Percentiles rank a stretch among this genome's conserved stretches.
Conservation (phyloP, 2,329 filamentous ascomycete genomes). For the Neonectria sp. region DNA sequence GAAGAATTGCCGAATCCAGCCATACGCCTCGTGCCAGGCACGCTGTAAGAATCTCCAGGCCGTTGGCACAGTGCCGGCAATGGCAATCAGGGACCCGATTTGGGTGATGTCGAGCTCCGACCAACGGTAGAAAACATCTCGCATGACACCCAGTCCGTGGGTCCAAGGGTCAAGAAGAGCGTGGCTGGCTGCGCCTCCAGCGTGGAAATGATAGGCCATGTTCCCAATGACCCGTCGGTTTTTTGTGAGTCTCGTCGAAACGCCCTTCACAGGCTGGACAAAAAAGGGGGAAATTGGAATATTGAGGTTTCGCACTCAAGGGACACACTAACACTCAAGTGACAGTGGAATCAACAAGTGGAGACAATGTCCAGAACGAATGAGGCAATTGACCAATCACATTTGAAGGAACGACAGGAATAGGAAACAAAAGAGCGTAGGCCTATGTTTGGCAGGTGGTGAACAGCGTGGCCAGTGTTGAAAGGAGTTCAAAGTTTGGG, state of each 20-base stretch:
- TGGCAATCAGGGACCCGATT: constrained; percentile 61
- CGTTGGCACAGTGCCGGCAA: constrained; percentile 58
- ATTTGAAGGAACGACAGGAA: constrained; percentile 40
- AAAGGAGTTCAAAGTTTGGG: constrained; percentile 18
- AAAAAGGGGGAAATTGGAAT: neutral
- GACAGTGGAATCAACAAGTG: neutral
- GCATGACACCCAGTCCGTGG: constrained; percentile 53
- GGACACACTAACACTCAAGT: neutral
- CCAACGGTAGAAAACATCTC: constrained; percentile 57
- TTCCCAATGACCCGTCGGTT: neutral
- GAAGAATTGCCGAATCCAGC: constrained; percentile 60
- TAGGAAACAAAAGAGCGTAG: constrained; percentile 20
- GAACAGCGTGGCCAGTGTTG: constrained; percentile 10
- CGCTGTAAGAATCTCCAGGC: constrained; percentile 56
- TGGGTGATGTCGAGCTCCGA: constrained; percentile 62
- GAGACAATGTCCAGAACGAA: constrained; percentile 9
- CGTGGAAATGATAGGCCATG: constrained; percentile 45
- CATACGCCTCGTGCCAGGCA: constrained; percentile 56
- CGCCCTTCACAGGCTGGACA: neutral
- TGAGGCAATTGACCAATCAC: constrained; percentile 33
- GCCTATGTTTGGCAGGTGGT: constrained; percentile 12
- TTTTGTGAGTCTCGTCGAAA: neutral
- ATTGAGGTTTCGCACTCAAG: neutral
- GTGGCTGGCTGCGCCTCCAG: constrained; percentile 35
- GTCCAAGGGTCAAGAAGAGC: constrained; percentile 50